These are phyloP conservation scores for Naganishia randhawae DNA, from an alignment of 768 basidiomycete genomes.

Conservation along the genomic window DNA sequence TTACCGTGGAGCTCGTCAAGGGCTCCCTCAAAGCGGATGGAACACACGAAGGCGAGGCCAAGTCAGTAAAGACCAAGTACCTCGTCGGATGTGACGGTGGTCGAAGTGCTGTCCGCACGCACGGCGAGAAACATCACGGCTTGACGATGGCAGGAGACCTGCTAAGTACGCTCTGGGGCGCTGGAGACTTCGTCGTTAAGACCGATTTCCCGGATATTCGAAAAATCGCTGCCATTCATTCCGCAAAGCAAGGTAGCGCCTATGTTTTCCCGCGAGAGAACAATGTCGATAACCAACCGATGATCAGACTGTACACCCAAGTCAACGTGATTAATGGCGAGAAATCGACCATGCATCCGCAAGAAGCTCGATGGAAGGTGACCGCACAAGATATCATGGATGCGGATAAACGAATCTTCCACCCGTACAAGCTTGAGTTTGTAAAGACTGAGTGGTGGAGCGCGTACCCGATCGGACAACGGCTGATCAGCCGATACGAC, in stretches of 20 bases:
- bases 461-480: slow-evolving; percentile 39
- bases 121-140: slow-evolving; percentile 23
- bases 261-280: slow-evolving; percentile 35
- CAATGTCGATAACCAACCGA: slow-evolving; percentile 30
- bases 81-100: slow-evolving; percentile 33
- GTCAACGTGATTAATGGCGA: slow-evolving; percentile 32
- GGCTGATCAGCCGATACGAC: slow-evolving; percentile 33
- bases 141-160: slow-evolving; percentile 28
- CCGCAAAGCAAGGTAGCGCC: slow-evolving; percentile 27
- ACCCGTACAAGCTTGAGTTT: slow-evolving; percentile 36
- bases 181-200: slow-evolving; percentile 33
- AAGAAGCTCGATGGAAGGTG: slow-evolving; percentile 31
- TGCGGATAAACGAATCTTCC: slow-evolving; percentile 33
- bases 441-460: slow-evolving; percentile 36
- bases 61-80: slow-evolving; percentile 29
- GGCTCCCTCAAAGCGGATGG: slow-evolving; percentile 16
- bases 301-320: slow-evolving; percentile 32
- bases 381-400: slow-evolving; percentile 30
- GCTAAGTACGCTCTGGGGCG: slow-evolving; percentile 30
- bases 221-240: slow-evolving; percentile 35
- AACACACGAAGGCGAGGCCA: slow-evolving; percentile 20
- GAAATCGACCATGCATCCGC: slow-evolving; percentile 28
- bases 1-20: slow-evolving; percentile 30
- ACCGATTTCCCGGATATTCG: slow-evolving; percentile 34
- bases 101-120: slow-evolving; percentile 26